These are phyloP conservation scores for Phlebopus sp. DNA, from an alignment of 1,284 basidiomycete genomes.

Conservation along the genomic window DNA sequence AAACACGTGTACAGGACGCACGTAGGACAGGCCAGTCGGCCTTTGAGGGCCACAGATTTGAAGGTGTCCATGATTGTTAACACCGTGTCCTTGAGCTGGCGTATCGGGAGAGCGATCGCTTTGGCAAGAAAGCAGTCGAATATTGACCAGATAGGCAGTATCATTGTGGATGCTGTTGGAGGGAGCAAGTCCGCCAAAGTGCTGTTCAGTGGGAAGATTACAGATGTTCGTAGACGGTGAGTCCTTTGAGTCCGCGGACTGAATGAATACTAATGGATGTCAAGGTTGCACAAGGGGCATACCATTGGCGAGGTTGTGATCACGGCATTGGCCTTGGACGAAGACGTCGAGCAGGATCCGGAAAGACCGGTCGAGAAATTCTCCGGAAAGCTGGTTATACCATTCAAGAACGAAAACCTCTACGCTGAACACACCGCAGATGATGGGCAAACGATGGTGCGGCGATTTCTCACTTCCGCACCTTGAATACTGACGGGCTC, in stretches of 20 bases:
- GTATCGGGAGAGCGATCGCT: slow-evolving; percentile 50
- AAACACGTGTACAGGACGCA: slow-evolving; percentile 23
- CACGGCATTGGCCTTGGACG: slow-evolving; percentile 29
- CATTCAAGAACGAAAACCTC: slow-evolving; percentile 65
- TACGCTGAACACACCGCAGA: slow-evolving; percentile 39
- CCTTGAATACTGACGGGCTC: slow-evolving; percentile 8
- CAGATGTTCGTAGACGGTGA: slow-evolving; percentile 44
- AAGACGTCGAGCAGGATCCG: slow-evolving; percentile 15
- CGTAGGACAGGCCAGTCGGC: slow-evolving; percentile 41
- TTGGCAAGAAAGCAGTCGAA: slow-evolving; percentile 41
- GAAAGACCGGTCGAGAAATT: slow-evolving; percentile 16
- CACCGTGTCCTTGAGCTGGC: slow-evolving; percentile 57
- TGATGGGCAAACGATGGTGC: slow-evolving; percentile 23
- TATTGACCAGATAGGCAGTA: slow-evolving; percentile 45
- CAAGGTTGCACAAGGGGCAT: slow-evolving; percentile 41
- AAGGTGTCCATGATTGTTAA: slow-evolving; percentile 41
- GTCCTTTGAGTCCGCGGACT: slow-evolving; percentile 8
- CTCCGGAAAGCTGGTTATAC: slow-evolving; percentile 38
- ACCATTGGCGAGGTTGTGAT: slow-evolving; percentile 51
- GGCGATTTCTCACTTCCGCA: not conserved
- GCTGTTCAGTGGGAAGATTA: slow-evolving; percentile 56
- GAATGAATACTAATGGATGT: not conserved
- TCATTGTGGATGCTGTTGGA: slow-evolving; percentile 47
- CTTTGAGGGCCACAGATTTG: slow-evolving; percentile 32
- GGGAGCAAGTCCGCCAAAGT: slow-evolving; percentile 40